Conservation (phyloP, 2,329 filamentous ascomycete species). For the Emergomyces orientalis region DNA sequence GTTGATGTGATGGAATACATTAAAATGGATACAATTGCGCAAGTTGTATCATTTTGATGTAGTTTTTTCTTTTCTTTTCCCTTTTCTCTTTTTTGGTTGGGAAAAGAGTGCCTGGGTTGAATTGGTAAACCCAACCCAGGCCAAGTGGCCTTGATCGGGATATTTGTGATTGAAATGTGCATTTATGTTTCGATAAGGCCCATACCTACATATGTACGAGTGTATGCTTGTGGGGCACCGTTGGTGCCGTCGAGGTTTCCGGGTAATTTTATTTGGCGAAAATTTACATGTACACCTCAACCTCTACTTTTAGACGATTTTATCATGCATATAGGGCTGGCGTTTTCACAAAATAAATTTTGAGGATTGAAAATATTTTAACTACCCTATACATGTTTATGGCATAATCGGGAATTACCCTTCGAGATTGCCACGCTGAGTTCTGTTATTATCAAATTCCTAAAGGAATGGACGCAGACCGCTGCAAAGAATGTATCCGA, state of each 20-base stretch:
- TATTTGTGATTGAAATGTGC: not conserved
- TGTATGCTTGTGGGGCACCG: not conserved
- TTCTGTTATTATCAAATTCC: not conserved
- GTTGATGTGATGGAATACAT: not conserved
- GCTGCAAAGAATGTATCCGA: not conserved
- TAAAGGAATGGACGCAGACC: not conserved
- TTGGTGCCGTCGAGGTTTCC: not conserved
- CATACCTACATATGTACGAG: constrained; percentile 1
- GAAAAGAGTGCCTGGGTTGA: not conserved
- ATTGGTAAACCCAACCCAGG: not conserved
- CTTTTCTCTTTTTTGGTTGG: not conserved
- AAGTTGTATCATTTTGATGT: not conserved
- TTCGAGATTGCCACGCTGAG: not conserved
- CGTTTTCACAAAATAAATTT: constrained; percentile 4
- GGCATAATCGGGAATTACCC: not conserved
- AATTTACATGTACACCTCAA: not conserved
- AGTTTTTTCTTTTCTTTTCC: not conserved
- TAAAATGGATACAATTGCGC: not conserved
- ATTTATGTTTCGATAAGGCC: not conserved
- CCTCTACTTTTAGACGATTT: not conserved
- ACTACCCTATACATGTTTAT: not conserved
- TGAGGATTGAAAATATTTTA: constrained; percentile 1
- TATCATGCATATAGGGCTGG: constrained; percentile 3
- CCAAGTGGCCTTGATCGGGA: not conserved
- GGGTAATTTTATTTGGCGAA: not conserved